Percentiles rank a stretch among this genome's conserved stretches.
These are phyloP conservation scores for Scenedesmus sp. DNA, from an alignment of 163 green algal genomes.

Conservation along the genomic window DNA sequence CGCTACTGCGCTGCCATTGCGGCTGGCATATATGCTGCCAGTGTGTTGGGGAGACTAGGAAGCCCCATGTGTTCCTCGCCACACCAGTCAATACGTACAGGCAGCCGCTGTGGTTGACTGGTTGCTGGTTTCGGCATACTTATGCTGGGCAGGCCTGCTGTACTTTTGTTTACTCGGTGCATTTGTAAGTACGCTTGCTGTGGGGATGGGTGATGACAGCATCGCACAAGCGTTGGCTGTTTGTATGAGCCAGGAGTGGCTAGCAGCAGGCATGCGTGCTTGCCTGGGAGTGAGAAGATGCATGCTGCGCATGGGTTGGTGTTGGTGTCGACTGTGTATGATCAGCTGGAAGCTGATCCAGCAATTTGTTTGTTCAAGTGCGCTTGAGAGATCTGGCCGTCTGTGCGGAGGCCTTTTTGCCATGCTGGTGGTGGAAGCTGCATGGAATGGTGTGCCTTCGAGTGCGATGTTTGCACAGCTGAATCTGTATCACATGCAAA, in stretches of 20 bases:
- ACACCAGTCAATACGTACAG: too few species aligned
- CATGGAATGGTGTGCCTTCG: too few species aligned
- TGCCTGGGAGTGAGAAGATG: neutral
- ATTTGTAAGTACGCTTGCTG: neutral
- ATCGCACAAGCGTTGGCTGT: neutral
- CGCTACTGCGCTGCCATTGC: neutral
- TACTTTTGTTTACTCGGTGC: neutral
- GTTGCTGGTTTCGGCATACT: neutral
- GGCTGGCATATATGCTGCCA: neutral
- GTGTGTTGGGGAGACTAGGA: too few species aligned
- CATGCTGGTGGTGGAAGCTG: too few species aligned
- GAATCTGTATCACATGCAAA: too few species aligned
- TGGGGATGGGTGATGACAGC: neutral
- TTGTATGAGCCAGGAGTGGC: neutral
- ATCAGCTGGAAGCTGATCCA: neutral
- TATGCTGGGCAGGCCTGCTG: neutral
- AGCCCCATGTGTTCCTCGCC: too few species aligned
- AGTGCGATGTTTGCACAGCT: too few species aligned
- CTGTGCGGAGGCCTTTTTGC: too few species aligned
- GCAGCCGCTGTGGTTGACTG: neutral
- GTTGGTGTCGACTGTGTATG: neutral
- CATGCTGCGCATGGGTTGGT: neutral
- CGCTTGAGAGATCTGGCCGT: too few species aligned
- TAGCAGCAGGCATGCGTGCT: neutral
- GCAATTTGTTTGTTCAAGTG: too few species aligned